These are phyloP conservation scores for Protomyces inundatus DNA, from an alignment of 1,139 yeast genomes.

Conservation along the genomic window DNA sequence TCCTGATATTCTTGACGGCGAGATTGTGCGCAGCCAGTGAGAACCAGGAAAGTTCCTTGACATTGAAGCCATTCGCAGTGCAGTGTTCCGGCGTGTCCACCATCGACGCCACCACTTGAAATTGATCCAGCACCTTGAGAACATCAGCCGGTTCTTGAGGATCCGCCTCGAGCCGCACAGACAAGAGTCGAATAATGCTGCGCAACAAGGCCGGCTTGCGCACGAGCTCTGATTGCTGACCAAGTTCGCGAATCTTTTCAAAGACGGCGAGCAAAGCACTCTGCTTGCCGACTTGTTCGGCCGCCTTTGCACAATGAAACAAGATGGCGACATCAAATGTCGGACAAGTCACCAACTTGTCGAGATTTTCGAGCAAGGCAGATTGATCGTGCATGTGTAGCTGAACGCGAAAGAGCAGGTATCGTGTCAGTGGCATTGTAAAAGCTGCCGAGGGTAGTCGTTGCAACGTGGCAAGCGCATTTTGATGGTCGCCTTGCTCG, in stretches of 20 bases:
- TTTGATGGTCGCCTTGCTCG: conserved; percentile 20
- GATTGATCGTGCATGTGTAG: conserved; percentile 7
- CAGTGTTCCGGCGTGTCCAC: not conserved
- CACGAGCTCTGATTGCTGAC: not conserved
- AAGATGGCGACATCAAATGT: conserved; percentile 17
- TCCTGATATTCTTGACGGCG: conserved; percentile 27
- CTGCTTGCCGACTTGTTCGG: conserved; percentile 28
- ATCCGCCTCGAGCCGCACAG: conserved; percentile 12
- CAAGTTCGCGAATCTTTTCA: conserved; percentile 15
- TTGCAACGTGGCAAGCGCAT: conserved; percentile 4
- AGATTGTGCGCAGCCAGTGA: conserved; percentile 30
- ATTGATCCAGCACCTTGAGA: conserved; percentile 26
- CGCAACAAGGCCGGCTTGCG: conserved; percentile 18
- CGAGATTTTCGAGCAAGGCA: conserved; percentile 19
- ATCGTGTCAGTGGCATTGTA: conserved; percentile 27
- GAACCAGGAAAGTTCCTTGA: conserved; percentile 30
- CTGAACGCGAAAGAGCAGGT: conserved; percentile 25
- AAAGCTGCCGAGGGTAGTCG: conserved; percentile 21
- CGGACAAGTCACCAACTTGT: conserved; percentile 3
- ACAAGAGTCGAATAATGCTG: conserved; percentile 27
- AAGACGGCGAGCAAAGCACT: conserved; percentile 25
- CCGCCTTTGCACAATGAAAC: conserved; percentile 30
- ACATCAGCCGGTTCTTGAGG: conserved; percentile 1
- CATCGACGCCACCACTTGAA: conserved; percentile 26
- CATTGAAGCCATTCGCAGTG: conserved; percentile 20